Evolutionary conservation across 331 rosid genomes (phyloP).

Genomic region (Malus hybrid): DNA sequence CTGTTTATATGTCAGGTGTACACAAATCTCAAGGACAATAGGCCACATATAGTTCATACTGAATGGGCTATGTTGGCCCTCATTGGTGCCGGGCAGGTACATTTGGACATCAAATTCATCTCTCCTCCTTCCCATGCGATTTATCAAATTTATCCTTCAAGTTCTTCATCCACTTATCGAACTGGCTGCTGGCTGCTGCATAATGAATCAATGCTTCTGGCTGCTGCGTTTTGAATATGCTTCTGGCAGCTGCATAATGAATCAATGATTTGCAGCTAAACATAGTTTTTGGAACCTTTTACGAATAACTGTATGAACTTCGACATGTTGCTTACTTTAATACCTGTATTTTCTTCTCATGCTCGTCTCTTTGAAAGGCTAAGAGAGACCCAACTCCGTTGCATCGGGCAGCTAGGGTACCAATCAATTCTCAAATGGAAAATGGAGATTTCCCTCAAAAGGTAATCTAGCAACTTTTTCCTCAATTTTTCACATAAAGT

Average conservation of each 20-base stretch:
- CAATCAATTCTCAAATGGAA: conserved; percentile 24
- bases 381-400: conserved; percentile 24
- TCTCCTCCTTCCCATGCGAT: no score
- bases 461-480: conserved; percentile 6
- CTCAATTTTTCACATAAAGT: background rate
- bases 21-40: conserved; percentile 21
- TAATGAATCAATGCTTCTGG: no score
- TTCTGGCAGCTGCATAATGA: background rate
- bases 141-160: no score
- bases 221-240: no score
- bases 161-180: no score
- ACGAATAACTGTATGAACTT: background rate
- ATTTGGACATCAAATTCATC: background rate
- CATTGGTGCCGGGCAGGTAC: conserved; percentile 32
- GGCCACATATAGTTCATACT: conserved; percentile 29
- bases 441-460: conserved; percentile 32
- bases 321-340: background rate
- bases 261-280: background rate
- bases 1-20: conserved; percentile 16
- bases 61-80: conserved; percentile 33
- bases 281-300: background rate
- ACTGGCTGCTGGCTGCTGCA: no score
- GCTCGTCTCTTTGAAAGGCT: conserved; percentile 13
- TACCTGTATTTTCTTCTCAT: background rate
- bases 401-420: conserved; percentile 21